Base-by-base conservation (phyloP, 139 green algal species). In the Yamagishiella unicocca region DNA sequence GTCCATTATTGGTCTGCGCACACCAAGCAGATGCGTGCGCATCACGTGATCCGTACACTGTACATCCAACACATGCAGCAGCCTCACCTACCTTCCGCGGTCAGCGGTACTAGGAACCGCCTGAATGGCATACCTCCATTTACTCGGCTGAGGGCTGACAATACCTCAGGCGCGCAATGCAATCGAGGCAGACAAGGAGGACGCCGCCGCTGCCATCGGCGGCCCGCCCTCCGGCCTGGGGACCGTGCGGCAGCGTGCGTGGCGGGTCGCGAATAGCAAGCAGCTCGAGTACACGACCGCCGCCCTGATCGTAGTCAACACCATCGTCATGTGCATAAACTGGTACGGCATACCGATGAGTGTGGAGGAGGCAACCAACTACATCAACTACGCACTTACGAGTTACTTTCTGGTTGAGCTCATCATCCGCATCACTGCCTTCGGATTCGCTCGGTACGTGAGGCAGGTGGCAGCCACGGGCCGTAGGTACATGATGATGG, bases 351-450 rank as follows among this genome's bases (percentile, higher is more conserved):
- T 94, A 89, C 79, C 89, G 24, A 17, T 37, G 0, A 46, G 9
- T 9, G 86, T 91, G 33, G 58, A 87, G 53, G 25, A n/a, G 2
- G 71, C 88, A 14, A 87, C 77, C 24, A 77, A 94, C 53, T 66
- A 54, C 25, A 54, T 94, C 62, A 96, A 96, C 85, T 87, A 92
- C 29, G 79, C 89, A n/a, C 88, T 96, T 29, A 94, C 93, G 4
- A 29, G 78, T 9, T 91, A 88, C 62, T 91, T 91, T 31, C 25
- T 86, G 35, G 1, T 88, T 0, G 95, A 97, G 91, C 92, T 96
- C 92, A 0, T 94, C 22, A 71, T 97, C 22, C 17, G 42, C 24
- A 64, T 58, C 1, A 29, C 43, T 27, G 72, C 29, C 12, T 64
- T 53, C 62, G 43, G 42, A 4, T 58, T 40, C 4, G 22, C 1